Conservation (phyloP, 2,329 filamentous ascomycete genomes). For the Rutstroemia sp. region DNA sequence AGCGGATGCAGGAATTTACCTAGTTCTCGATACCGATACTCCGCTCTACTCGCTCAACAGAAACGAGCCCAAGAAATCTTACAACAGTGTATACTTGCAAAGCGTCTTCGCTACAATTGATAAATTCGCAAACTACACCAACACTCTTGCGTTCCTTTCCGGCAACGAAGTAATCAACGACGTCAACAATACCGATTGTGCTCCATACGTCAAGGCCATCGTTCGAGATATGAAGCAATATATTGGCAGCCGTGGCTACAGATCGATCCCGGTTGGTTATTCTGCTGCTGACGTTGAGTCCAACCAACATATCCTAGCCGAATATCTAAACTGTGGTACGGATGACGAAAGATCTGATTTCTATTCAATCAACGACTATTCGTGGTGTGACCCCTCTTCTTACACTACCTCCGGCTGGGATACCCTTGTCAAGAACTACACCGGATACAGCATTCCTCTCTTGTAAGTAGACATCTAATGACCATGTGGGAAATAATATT, state of each 20-base stretch:
- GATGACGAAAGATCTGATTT: slow-evolving; percentile 61
- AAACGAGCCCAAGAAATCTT: slow-evolving; percentile 49
- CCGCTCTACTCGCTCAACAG: slow-evolving; percentile 64
- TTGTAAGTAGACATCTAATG: slow-evolving; percentile 19
- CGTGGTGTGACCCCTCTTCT: slow-evolving; percentile 54
- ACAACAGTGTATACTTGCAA: slow-evolving; percentile 65
- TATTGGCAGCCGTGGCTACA: slow-evolving; percentile 39
- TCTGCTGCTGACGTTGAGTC: slow-evolving; percentile 59
- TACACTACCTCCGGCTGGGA: slow-evolving; percentile 58
- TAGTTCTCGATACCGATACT: slow-evolving; percentile 64
- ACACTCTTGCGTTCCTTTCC: slow-evolving; percentile 59
- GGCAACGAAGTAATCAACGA: slow-evolving; percentile 54
- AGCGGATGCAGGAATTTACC: slow-evolving; percentile 64
- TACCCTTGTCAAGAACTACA: slow-evolving; percentile 60
- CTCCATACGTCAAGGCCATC: slow-evolving; percentile 51
- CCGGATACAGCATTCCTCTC: slow-evolving; percentile 60
- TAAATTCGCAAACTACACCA: slow-evolving; percentile 57
- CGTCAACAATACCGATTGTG: slow-evolving; percentile 40
- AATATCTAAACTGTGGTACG: slow-evolving; percentile 67
- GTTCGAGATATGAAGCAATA: slow-evolving; percentile 50
- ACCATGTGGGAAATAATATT: not conserved
- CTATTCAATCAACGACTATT: slow-evolving; percentile 61
- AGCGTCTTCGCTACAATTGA: slow-evolving; percentile 66
- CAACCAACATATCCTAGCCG: slow-evolving; percentile 60
- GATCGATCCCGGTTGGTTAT: slow-evolving; percentile 49